Conservation (phyloP, 768 basidiomycete genomes). For the Lepiota brunneoincarnata region DNA sequence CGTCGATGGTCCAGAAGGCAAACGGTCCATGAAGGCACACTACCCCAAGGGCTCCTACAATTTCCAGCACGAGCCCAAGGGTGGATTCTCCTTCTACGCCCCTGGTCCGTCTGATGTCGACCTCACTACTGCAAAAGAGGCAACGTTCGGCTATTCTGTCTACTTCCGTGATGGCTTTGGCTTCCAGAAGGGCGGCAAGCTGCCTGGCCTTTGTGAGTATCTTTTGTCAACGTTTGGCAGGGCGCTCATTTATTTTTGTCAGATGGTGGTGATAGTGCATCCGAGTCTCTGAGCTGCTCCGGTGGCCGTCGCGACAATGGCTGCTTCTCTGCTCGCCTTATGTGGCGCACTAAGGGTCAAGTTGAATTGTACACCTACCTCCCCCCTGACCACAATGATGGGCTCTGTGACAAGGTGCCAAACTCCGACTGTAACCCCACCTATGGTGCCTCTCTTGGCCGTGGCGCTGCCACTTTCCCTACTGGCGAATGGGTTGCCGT, state of each 20-base stretch:
- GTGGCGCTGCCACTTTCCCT: conserved; percentile 63
- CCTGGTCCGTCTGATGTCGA: conserved; percentile 51
- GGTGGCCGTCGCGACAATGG: conserved; percentile 55
- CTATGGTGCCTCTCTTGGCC: conserved; percentile 67
- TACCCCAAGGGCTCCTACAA: conserved; percentile 60
- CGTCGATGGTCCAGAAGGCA: conserved; percentile 47
- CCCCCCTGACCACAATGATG: conserved; percentile 50
- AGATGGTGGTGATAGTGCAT: conserved; percentile 57
- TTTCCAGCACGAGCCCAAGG: conserved; percentile 40
- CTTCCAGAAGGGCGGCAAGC: conserved; percentile 69
- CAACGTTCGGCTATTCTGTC: conserved; percentile 60
- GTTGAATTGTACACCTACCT: conserved; percentile 76
- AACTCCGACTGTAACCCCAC: conserved; percentile 54
- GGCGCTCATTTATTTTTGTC: conserved; percentile 10
- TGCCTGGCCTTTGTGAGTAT: conserved; percentile 66
- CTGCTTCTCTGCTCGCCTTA: conserved; percentile 67
- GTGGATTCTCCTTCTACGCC: conserved; percentile 73
- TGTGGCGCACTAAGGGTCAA: conserved; percentile 60
- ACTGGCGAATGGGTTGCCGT: conserved; percentile 69
- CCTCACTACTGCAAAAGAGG: conserved; percentile 61
- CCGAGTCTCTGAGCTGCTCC: conserved; percentile 52
- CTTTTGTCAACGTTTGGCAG: not conserved
- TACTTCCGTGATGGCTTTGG: conserved; percentile 61
- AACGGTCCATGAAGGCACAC: conserved; percentile 46
- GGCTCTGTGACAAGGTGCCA: conserved; percentile 46